These are phyloP conservation scores for Apium graveolens DNA, from an alignment of 129 eudicot species.

Conservation along the genomic window DNA sequence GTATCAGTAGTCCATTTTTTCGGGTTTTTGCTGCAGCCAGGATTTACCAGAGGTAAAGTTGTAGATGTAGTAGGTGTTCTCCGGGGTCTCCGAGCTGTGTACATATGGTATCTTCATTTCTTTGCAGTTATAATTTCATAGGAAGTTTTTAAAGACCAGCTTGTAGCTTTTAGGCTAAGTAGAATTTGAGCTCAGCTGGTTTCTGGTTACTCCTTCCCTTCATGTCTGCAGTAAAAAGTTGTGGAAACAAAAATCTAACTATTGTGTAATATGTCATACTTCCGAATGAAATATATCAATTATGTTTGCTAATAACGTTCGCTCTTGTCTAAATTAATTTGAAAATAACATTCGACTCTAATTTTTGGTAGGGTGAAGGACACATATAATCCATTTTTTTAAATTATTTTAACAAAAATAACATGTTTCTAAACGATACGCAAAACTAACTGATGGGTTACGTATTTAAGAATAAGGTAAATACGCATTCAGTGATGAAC, in stretches of 20 bases:
- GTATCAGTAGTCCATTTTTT: background rate
- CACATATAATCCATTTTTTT: no score
- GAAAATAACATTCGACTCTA: no score
- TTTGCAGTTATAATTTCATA: constrained; percentile 10
- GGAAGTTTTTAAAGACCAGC: constrained; percentile 32
- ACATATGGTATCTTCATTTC: constrained; percentile 12
- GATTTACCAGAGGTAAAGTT: constrained; percentile 44
- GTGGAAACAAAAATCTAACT: background rate
- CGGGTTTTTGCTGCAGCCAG: constrained; percentile 6
- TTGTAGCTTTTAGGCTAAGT: constrained; percentile 45
- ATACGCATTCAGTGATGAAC: no score
- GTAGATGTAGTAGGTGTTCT: constrained; percentile 27
- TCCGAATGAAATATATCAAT: background rate
- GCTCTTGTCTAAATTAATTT: no score
- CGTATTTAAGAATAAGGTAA: no score
- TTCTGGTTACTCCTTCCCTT: background rate
- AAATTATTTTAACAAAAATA: no score
- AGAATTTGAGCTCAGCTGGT: constrained; percentile 18
- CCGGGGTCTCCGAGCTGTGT: constrained; percentile 34
- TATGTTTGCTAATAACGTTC: background rate
- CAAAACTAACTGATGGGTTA: no score
- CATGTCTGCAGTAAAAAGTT: background rate
- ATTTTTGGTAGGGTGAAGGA: no score
- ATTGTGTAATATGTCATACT: background rate
- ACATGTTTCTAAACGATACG: no score